Conservation (phyloP, 805 yeast species). For the Pichia insulana region DNA sequence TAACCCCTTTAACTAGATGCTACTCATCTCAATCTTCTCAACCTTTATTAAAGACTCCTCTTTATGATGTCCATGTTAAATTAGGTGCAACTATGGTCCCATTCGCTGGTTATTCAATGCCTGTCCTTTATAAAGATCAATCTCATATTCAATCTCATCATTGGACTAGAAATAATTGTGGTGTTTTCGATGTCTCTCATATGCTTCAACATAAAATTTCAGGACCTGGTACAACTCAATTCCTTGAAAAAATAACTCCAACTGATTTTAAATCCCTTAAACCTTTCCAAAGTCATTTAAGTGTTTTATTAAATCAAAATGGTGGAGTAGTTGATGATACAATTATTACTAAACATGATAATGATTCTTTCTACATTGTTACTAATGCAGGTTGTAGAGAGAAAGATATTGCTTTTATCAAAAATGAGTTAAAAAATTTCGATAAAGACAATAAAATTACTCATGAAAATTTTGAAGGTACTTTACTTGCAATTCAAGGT, state of each 20-base stretch:
- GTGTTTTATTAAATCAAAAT: conserved; percentile 61
- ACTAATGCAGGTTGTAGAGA: conserved; percentile 94
- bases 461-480: conserved; percentile 50
- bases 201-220: conserved; percentile 83
- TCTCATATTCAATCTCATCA: conserved; percentile 87
- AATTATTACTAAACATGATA: conserved; percentile 79
- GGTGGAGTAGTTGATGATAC: conserved; percentile 92
- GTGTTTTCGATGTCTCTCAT: conserved; percentile 93
- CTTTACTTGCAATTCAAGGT: conserved; percentile 88
- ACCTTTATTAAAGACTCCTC: conserved; percentile 54
- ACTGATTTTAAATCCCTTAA: conserved; percentile 58
- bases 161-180: conserved; percentile 86
- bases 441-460: conserved; percentile 18
- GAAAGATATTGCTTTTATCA: conserved; percentile 63
- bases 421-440: conserved; percentile 37
- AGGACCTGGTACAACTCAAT: conserved; percentile 59
- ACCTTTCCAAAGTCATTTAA: conserved; percentile 58
- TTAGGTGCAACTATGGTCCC: conserved; percentile 89
- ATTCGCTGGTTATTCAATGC: conserved; percentile 96
- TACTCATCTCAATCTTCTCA: conserved; percentile 26
- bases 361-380: conserved; percentile 69
- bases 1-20: neutral
- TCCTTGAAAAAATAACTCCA: conserved; percentile 81
- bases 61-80: conserved; percentile 68
- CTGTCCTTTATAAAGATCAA: conserved; percentile 78